A percentile compares a stretch with the other conserved stretches of the same genome.
Evolutionary conservation across 163 green algal genomes (phyloP).

Genomic region (Prototheca wickerhamii): DNA sequence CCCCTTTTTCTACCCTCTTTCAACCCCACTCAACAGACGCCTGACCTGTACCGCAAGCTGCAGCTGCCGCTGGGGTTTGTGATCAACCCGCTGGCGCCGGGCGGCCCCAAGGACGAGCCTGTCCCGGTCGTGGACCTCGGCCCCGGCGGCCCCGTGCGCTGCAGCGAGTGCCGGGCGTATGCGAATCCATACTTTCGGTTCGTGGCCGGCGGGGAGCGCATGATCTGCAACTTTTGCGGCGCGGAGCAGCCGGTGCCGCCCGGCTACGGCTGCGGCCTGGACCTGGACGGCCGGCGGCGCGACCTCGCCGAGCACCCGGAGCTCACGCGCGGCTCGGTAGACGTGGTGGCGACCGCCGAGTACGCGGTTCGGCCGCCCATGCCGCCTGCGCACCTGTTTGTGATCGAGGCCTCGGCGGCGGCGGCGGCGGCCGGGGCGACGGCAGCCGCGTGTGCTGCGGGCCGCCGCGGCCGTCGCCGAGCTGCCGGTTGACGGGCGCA

Average conservation of each 20-base stretch:
- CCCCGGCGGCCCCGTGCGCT: conserved; percentile 73
- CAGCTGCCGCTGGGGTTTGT: conserved; percentile 73
- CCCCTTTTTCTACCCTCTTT: background rate
- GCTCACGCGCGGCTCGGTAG: conserved; percentile 57
- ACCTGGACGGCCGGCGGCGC: conserved; percentile 55
- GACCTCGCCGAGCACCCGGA: conserved; percentile 80
- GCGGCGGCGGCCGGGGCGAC: conserved; percentile 67
- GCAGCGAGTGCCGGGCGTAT: conserved; percentile 88
- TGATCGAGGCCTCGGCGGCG: conserved; percentile 71
- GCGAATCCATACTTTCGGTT: conserved; percentile 91
- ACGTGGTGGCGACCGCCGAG: conserved; percentile 56
- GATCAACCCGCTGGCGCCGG: conserved; percentile 68
- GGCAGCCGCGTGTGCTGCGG: conserved; percentile 54
- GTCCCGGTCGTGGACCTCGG: conserved; percentile 74
- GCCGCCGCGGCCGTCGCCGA: conserved; percentile 62
- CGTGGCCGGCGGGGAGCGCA: conserved; percentile 49
- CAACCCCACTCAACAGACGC: too few species aligned
- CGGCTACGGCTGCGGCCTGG: conserved; percentile 71
- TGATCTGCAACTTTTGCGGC: conserved; percentile 89
- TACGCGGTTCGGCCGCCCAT: conserved; percentile 65
- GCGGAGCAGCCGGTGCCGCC: conserved; percentile 50
- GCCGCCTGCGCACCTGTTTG: conserved; percentile 75
- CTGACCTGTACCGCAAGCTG: conserved; percentile 53
- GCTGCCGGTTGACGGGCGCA: conserved; percentile 51
- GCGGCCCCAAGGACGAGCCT: conserved; percentile 57